Evolutionary conservation across 768 basidiomycete species (phyloP), one percentile per base, ranked within the genome.

Genomic region (Psilocybe azurescens): DNA sequence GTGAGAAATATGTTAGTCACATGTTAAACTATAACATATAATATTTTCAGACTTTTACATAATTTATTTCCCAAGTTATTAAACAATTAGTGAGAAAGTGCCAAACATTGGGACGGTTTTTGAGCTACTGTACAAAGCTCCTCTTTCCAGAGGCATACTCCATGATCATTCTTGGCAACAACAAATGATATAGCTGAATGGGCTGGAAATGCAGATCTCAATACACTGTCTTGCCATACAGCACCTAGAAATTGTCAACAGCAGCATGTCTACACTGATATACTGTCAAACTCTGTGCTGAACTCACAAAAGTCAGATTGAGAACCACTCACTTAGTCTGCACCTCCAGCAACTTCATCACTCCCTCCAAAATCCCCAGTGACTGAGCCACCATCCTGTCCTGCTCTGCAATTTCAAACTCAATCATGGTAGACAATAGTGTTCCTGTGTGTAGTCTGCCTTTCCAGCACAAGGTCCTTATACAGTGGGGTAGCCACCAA

Each of bases 181-280:
- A 89, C 5, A 97, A 79, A 67, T 96, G 90, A 67, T 89, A 91
- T 0, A 92, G 79, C 59, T 88, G 85, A 57, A 97, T 86, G 9
- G 78, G 69, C 6, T 79, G 77, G 74, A 88, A 93, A 47, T 88
- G 86, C 11, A 90, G 90, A 59, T 93, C 88, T 28, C 87, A 85
- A 75, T 96, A 96, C 30, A 77, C 70, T 0, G 89, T 86, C 50
- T 79, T 76, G 70, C 84, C 79, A 69, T 92, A 94, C 24, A 97
- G 74, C 0, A 92, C 82, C 72, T 97, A 95, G 72, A 93, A 87
- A 67, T 97, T 94, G 65, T 97, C 95, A 1, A 96, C 79, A 0
- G 94, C 95, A 97, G 72, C 2, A 97, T 90, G 0, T 48, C 93
- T 95, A 32, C 30, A 32, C 30, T 1, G 2, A 24, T 24, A 14